Conservation (phyloP, 2,329 filamentous ascomycete genomes). For the Trichophyton simii region DNA sequence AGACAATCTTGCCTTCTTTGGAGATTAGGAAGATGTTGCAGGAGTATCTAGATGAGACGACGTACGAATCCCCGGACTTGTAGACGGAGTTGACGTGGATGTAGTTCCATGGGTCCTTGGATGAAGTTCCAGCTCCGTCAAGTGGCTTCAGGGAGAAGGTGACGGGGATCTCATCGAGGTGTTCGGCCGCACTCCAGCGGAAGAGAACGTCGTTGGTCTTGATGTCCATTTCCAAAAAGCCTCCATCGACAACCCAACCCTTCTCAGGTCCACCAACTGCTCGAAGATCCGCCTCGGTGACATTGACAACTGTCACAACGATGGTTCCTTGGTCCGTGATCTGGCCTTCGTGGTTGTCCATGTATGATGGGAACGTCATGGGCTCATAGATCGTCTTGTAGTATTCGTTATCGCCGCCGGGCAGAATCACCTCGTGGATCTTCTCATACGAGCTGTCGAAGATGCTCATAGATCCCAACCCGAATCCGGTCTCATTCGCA, state of each 20-base stretch:
- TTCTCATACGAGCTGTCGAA: constrained; percentile 13
- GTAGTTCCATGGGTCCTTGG: constrained; percentile 8
- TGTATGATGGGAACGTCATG: constrained; percentile 14
- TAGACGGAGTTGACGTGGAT: constrained; percentile 12
- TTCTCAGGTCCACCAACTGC: constrained; percentile 23
- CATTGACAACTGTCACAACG: constrained; percentile 31
- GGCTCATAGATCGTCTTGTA: constrained; percentile 11
- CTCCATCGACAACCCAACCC: constrained; percentile 31
- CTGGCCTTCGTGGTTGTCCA: constrained; percentile 35
- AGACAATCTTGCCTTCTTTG: constrained; percentile 6
- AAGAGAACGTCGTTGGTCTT: constrained; percentile 34
- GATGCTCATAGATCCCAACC: constrained; percentile 13
- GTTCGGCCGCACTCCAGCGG: constrained; percentile 37
- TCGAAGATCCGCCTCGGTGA: constrained; percentile 28
- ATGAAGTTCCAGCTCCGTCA: neutral
- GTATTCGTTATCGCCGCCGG: constrained; percentile 1
- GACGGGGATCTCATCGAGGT: constrained; percentile 20
- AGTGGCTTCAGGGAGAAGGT: constrained; percentile 1
- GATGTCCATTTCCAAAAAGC: constrained; percentile 38
- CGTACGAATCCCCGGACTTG: constrained; percentile 9
- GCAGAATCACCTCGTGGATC: constrained; percentile 11
- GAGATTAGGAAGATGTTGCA: constrained; percentile 7
- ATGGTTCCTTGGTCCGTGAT: constrained; percentile 34
- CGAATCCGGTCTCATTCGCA: constrained; percentile 17
- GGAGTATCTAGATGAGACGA: constrained; percentile 8